Evolutionary conservation across 257 asterid genomes (phyloP), one percentile per base, ranked within the genome.

Genomic region (Forsythia viridissima): DNA sequence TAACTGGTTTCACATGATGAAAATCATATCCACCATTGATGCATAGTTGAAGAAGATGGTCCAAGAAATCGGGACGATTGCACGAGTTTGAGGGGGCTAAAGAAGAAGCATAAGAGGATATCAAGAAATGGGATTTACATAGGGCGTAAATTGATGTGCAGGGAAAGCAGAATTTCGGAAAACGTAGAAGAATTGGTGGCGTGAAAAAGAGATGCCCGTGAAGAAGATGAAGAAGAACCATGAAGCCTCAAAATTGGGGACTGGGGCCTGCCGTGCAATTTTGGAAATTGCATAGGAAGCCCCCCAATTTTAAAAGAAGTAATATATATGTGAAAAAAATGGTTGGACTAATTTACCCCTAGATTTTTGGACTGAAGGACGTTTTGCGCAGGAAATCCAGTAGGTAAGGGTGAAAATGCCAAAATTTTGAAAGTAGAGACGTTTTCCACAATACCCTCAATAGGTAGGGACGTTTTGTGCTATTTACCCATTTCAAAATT

Each of bases 11-110:
- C 36, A 84, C 84, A 38, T 74, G 52, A 78, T 51, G 57, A 51
- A 43, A 41, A 39, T 74, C 51, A 48, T 71, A 46, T 20, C 66
- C 70, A 46, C 21, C 67, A 74, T 59, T 48, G 77, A 63, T 72
- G 85, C 88, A 86, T 9, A 36, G 87, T 48, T 80, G 88, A 82
- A 92, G 92, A 82, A 89, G 88, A 40, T 73, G 36, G 82, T 87
- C 84, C 84, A 90, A 87, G 81, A 81, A 86, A 44, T 84, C 84
- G 43, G 63, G 48, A 46, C 82, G 82, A 81, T 75, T 78, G 80
- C 73, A 48, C 6, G 77, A 48, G 18, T 61, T 83, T 20, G 86
- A 18, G 37, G 18, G 75, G 43, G 30, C 52, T 78, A 74, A 67
- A 38, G 6, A 79, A 38, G 43, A 46, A 34, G 24, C 15, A 34